Conservation (phyloP, 139 green algal species). For the Edaphochlamys debaryana region DNA sequence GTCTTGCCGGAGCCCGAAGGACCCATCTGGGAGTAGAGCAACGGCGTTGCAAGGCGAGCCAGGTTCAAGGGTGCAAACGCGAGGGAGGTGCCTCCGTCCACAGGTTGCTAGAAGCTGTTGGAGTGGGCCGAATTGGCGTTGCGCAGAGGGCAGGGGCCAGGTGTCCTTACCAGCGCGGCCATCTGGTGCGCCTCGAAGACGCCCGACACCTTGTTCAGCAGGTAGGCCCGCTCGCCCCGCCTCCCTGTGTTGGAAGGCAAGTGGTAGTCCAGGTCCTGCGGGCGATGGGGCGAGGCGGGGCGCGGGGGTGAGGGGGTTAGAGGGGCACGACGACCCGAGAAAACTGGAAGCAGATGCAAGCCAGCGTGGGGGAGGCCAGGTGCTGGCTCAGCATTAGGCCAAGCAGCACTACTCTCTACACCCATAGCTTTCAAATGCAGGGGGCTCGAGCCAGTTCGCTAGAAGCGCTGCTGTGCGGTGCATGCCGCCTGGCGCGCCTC, state of each 20-base stretch:
- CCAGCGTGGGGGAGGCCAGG: no score
- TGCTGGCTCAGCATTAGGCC: no score
- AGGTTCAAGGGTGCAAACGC: not conserved
- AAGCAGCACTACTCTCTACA: no score
- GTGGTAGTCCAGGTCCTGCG: conserved; percentile 64
- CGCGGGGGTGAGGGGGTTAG: no score
- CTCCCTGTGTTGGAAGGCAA: not conserved
- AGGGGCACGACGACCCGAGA: no score
- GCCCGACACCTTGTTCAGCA: not conserved
- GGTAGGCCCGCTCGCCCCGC: conserved; percentile 19
- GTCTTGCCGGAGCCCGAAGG: conserved; percentile 82
- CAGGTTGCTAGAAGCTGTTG: not conserved
- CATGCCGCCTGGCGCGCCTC: no score
- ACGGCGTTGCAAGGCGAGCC: not conserved
- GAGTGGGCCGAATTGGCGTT: not conserved
- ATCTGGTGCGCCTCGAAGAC: conserved; percentile 3
- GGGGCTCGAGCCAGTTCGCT: no score
- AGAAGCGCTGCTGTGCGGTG: no score
- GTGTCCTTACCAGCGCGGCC: conserved; percentile 11
- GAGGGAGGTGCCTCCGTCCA: not conserved
- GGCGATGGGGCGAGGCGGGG: no score
- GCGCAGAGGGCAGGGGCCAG: not conserved
- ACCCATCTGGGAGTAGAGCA: conserved; percentile 69
- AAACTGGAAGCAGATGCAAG: no score
- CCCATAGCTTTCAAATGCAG: no score